phyloP scores from a whole-genome alignment of 495 filamentous ascomycete genomes.

The Aspergillus nidulans region DNA sequence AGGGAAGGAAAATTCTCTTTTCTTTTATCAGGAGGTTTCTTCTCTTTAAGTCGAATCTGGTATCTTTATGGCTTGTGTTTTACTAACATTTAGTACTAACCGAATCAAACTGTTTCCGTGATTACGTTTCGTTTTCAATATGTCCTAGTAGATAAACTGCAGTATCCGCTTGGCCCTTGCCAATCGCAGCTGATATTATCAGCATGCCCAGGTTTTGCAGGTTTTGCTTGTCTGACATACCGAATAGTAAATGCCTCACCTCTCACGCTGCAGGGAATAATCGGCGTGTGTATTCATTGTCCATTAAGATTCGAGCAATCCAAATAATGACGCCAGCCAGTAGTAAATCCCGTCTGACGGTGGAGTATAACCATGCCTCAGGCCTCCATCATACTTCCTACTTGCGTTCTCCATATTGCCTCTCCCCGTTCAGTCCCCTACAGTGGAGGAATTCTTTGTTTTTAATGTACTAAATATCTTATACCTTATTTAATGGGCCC shows the following conservation, averaged over 20 bases:
- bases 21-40: neutral
- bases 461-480: neutral
- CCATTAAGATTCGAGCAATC: neutral
- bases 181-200: neutral
- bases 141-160: neutral
- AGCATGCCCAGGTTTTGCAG: neutral
- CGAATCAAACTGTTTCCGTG: neutral
- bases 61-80: neutral
- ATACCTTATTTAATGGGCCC: neutral
- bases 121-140: neutral
- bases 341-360: neutral
- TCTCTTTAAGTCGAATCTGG: neutral
- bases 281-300: neutral
- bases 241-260: neutral
- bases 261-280: neutral
- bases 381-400: neutral
- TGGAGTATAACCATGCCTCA: neutral
- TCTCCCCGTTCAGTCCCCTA: neutral
- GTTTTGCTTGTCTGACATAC: neutral
- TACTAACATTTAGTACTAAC: slow-evolving; percentile 5
- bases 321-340: neutral
- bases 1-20: neutral
- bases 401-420: neutral
- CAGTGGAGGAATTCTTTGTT: neutral
- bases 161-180: neutral